Conservation (phyloP, 805 yeast genomes). For the Pichia nakasei region DNA sequence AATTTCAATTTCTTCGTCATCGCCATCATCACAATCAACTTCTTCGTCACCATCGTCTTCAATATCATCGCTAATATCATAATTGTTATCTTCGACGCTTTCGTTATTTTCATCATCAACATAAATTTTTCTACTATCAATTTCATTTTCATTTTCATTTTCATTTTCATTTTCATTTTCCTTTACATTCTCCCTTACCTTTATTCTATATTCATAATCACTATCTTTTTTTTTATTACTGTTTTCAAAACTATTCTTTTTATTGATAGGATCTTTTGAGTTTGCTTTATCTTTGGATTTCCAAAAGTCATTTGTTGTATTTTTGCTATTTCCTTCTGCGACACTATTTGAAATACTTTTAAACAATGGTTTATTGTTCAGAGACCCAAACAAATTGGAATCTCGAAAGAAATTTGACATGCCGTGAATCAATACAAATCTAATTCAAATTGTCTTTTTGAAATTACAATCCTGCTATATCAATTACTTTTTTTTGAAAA, state of each 20-base stretch:
- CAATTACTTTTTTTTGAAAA: too few species aligned
- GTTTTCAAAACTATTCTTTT: not conserved
- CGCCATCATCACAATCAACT: not conserved
- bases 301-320: not conserved
- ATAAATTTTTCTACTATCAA: too few species aligned
- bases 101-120: conserved; percentile 11
- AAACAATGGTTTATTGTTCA: conserved; percentile 1
- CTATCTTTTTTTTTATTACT: not conserved
- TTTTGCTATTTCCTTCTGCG: not conserved
- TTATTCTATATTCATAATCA: not conserved
- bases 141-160: conserved; percentile 1
- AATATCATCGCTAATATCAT: not conserved
- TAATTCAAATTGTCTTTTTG: too few species aligned
- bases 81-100: not conserved
- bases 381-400: conserved; percentile 4
- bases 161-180: conserved; percentile 5
- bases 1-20: not conserved
- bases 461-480: too few species aligned
- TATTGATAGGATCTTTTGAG: not conserved
- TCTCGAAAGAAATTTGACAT: conserved; percentile 16
- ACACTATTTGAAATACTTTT: not conserved
- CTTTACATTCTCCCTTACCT: not conserved
- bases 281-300: not conserved
- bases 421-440: not conserved
- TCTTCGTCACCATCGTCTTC: not conserved